A percentile compares a stretch with the other conserved stretches of the same genome.
Evolutionary conservation across 2,329 filamentous ascomycete species (phyloP).

Genomic region (Neocucurbitaria cava): DNA sequence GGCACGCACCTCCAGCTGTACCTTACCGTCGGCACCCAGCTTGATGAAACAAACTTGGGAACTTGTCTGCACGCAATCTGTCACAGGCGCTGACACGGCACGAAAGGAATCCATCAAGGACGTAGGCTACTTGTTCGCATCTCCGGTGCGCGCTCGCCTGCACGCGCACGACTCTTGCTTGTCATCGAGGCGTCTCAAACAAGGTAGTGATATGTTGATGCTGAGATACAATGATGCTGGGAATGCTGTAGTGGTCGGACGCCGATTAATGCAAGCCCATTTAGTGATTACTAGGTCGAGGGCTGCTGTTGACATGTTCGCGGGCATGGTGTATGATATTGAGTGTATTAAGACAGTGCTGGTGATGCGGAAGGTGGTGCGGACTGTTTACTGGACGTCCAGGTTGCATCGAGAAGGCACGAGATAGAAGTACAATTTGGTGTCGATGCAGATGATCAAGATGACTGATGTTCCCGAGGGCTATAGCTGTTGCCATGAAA

Average conservation of each 20-base stretch:
- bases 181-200: background rate
- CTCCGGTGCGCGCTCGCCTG: background rate
- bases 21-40: constrained; percentile 15
- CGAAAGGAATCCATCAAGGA: background rate
- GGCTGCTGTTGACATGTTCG: constrained; percentile 39
- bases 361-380: constrained; percentile 44
- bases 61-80: constrained; percentile 14
- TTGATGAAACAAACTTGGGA: constrained; percentile 12
- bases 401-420: constrained; percentile 46
- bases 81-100: constrained; percentile 22
- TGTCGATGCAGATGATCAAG: constrained; percentile 48
- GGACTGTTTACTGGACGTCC: constrained; percentile 47
- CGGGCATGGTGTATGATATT: constrained; percentile 42
- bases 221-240: constrained; percentile 24
- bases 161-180: background rate
- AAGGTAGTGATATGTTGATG: constrained; percentile 17
- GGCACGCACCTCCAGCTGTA: constrained; percentile 37
- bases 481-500: constrained; percentile 45
- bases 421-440: constrained; percentile 54
- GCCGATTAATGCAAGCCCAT: constrained; percentile 32
- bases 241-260: constrained; percentile 26
- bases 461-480: constrained; percentile 45
- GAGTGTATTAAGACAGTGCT: constrained; percentile 45
- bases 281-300: constrained; percentile 28
- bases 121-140: background rate